Evolutionary conservation across 2,329 filamentous ascomycete species (phyloP), one percentile per base, ranked within the genome.

Genomic region (Talaromyces sp.): DNA sequence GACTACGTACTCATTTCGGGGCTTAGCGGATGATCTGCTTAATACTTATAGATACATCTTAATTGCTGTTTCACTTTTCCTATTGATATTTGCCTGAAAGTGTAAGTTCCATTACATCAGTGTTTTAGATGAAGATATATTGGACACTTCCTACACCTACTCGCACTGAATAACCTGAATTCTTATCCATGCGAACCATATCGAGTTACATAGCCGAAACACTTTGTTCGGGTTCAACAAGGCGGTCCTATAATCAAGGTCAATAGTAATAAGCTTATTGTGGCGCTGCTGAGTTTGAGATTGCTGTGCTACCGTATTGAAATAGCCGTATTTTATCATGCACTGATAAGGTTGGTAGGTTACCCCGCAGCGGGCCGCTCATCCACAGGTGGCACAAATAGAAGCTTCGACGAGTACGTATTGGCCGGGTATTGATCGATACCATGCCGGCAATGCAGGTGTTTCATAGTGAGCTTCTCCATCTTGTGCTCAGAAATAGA

Each of bases 331-430:
- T 19, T 54, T 37, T 56, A 56, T 19, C 11, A 56, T 37, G 33
- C 33, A 56, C 24, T 59, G 39, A 59, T 43, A 45, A 59, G 22
- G 56, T 45, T 33, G 56, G 56, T 59, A 59, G 24, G n/a, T 10
- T 43, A 58, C 56, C 56, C 56, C 56, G 37, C 56, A 59, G 56
- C 56, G 56, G 37, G 35, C 56, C 56, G 56, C 37, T 45, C 43
- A 43, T 59, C 37, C 56, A 43, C 37, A 43, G 11, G 24, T n/a
- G 19, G 56, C 56, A 43, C 37, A 43, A 7, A 33, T n/a, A 33
- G 56, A 43, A 59, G 56, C 37, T 31, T 59, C 43, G 43, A 45
- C 16, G 37, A n/a, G 37, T 27, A 6, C 27, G 27, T 43, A 59
- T 43, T 59, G 33, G 37, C 11, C 33, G 10, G 22, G 52, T 56